A percentile compares a stretch with the other conserved stretches of the same genome.
Conservation (phyloP, 1,284 basidiomycete genomes). For the Austropuccinia psidii region DNA sequence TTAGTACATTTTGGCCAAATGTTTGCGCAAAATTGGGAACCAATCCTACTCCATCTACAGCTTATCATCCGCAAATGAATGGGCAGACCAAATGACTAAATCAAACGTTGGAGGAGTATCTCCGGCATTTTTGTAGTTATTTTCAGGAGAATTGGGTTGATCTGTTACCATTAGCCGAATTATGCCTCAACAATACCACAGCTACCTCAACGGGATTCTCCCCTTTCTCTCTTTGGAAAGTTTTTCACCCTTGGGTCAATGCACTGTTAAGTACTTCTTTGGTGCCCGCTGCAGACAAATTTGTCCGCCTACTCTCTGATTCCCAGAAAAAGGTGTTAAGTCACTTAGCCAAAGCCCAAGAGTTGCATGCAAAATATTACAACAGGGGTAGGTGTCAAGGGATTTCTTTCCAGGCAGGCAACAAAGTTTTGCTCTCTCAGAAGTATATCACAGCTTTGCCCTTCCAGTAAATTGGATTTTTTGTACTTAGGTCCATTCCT, state of each 20-base stretch:
- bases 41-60: neutral
- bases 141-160: neutral
- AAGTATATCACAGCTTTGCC: neutral
- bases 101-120: neutral
- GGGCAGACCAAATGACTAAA: neutral
- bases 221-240: slow-evolving; percentile 46
- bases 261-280: neutral
- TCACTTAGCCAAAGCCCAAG: neutral
- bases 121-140: neutral
- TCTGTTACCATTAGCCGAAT: neutral
- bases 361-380: too few relatives aligned
- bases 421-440: neutral
- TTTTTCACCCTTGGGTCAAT: slow-evolving; percentile 45
- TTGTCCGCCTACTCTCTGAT: neutral
- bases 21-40: neutral
- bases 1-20: neutral
- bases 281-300: neutral
- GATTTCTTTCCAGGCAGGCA: neutral
- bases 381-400: neutral
- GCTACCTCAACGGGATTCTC: neutral
- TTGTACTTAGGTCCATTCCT: neutral
- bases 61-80: neutral
- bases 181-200: neutral
- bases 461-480: neutral
- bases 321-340: neutral